Conservation (phyloP, 441 rosid genomes). For the Euphorbia schlechtendalii region DNA sequence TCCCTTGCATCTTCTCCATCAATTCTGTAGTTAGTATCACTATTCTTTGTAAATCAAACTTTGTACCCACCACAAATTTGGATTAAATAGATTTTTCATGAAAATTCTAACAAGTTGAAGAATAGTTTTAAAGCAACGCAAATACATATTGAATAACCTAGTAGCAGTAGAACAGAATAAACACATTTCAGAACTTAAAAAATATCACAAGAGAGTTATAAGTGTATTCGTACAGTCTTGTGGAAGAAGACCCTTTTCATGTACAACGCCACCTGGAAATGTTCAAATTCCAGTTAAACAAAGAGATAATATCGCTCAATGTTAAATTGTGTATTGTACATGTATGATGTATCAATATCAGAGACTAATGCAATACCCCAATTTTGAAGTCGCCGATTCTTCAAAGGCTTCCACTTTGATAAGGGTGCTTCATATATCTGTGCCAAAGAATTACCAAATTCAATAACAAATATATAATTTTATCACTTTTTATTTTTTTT, state of each 20-base stretch:
- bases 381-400: constrained; percentile 80
- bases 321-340: background rate
- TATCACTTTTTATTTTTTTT: background rate
- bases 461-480: background rate
- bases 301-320: background rate
- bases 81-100: background rate
- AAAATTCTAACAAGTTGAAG: background rate
- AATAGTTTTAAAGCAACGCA: background rate
- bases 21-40: too few species aligned
- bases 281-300: background rate
- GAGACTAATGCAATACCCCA: constrained; percentile 48
- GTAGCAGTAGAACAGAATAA: constrained; percentile 4
- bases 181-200: background rate
- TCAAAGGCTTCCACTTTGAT: constrained; percentile 76
- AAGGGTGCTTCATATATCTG: constrained; percentile 60
- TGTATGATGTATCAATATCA: background rate
- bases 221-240: constrained; percentile 46
- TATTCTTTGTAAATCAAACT: background rate
- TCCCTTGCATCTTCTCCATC: too few species aligned
- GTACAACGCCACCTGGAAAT: constrained; percentile 78
- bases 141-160: background rate
- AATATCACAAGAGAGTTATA: background rate
- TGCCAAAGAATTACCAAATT: background rate
- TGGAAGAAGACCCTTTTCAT: constrained; percentile 85
- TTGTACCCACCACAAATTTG: background rate